Conservation (phyloP, 2,329 filamentous ascomycete species). For the Colletotrichum tamarilloi region DNA sequence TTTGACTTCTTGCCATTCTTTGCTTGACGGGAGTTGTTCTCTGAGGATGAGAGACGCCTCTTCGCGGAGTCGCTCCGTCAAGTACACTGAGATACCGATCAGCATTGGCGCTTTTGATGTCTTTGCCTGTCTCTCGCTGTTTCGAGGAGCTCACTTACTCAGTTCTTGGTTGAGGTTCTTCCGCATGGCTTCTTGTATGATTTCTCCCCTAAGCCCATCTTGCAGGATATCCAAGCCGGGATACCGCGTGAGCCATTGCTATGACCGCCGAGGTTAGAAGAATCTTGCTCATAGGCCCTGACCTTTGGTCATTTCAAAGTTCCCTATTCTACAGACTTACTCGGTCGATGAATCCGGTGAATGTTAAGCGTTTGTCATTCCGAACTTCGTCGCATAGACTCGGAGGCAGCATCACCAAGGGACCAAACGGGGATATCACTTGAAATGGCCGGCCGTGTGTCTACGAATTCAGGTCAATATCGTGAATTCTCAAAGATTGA, state of each 20-base stretch:
- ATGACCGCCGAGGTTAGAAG: not conserved
- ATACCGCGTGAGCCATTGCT: conserved; percentile 22
- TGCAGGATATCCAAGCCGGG: not conserved
- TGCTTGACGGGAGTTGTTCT: not conserved
- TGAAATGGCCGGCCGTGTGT: conserved; percentile 10
- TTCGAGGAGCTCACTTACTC: not conserved
- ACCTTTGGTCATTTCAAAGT: not conserved
- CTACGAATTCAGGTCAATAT: not conserved
- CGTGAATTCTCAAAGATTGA: not conserved
- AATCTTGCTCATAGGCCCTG: too few relatives aligned
- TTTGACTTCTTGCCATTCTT: conserved; percentile 39
- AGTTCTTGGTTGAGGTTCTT: conserved; percentile 19
- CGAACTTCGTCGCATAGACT: conserved; percentile 3
- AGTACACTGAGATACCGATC: not conserved
- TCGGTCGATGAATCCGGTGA: conserved; percentile 12
- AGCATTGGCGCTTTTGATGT: not conserved
- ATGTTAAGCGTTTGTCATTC: conserved; percentile 9
- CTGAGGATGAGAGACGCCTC: conserved; percentile 10
- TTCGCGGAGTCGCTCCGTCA: conserved; percentile 12
- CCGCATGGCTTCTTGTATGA: conserved; percentile 12
- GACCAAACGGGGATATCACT: conserved; percentile 9
- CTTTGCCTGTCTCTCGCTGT: too few relatives aligned
- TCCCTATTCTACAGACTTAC: not conserved
- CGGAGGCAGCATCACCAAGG: conserved; percentile 5
- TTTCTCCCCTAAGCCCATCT: not conserved